Conservation (phyloP, 75 land plant genomes). For the Adiantum capillusveneris region DNA sequence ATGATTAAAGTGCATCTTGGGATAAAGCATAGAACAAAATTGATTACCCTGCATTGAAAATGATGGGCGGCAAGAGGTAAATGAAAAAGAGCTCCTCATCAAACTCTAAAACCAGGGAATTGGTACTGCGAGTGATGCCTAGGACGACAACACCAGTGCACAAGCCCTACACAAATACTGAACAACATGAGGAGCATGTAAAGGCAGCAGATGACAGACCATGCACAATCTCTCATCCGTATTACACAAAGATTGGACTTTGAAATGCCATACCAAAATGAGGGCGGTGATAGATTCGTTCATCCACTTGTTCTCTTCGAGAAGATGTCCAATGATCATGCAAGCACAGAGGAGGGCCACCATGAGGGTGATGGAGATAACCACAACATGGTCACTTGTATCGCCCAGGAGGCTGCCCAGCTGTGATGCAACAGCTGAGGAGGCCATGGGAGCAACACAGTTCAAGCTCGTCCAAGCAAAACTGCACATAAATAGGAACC, state of each 20-base stretch:
- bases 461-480: too few species aligned
- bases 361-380: conserved; percentile 41
- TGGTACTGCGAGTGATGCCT: conserved; percentile 11
- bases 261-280: conserved; percentile 41
- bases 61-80: conserved; percentile 32
- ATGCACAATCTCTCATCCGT: too few species aligned
- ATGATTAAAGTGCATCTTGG: too few species aligned
- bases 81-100: conserved; percentile 26
- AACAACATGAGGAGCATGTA: too few species aligned
- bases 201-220: too few species aligned
- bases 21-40: too few species aligned
- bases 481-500: too few species aligned
- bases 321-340: conserved; percentile 75
- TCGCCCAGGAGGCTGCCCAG: too few species aligned
- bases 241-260: too few species aligned
- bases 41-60: conserved; percentile 31
- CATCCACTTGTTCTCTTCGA: conserved; percentile 81
- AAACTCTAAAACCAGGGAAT: conserved; percentile 19
- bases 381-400: not conserved
- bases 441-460: too few species aligned
- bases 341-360: conserved; percentile 72
- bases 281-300: conserved; percentile 84
- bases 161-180: conserved; percentile 13
- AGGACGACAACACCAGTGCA: conserved; percentile 18
- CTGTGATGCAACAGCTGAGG: too few species aligned